Conservation (phyloP, 2,329 filamentous ascomycete genomes). For the Aspergillus sp. region DNA sequence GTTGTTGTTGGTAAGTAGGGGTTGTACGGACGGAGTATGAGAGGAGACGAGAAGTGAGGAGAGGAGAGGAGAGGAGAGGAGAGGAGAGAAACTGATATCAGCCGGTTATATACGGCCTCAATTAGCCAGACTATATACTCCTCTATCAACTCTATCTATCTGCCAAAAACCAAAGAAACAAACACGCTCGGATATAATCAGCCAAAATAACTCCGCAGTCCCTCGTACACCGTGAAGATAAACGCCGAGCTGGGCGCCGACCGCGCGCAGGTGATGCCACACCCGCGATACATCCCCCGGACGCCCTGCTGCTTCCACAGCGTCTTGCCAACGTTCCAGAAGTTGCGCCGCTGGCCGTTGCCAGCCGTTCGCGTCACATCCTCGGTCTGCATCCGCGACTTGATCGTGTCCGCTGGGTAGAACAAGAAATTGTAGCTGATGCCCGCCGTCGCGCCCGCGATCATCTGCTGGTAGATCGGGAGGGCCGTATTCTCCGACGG, state of each 20-base stretch:
- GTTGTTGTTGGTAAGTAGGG: conserved; percentile 1
- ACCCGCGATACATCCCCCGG: conserved; percentile 81
- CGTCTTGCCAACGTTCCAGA: conserved; percentile 59
- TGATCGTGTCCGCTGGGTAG: conserved; percentile 95
- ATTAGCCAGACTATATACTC: background rate
- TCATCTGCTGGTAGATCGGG: conserved; percentile 76
- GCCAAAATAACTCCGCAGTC: conserved; percentile 59
- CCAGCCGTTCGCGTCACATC: conserved; percentile 43
- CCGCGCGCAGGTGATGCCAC: conserved; percentile 81
- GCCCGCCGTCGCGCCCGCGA: conserved; percentile 78
- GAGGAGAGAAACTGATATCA: conserved; percentile 1
- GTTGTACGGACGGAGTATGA: background rate
- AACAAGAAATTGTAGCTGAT: conserved; percentile 96
- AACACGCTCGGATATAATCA: conserved; percentile 12
- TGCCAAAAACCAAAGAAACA: background rate
- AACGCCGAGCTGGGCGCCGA: conserved; percentile 94
- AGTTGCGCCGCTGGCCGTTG: conserved; percentile 51
- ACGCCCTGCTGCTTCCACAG: conserved; percentile 79
- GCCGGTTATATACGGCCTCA: background rate
- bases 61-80: conserved; percentile 1
- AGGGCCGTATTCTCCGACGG: conserved; percentile 42
- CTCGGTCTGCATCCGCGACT: conserved; percentile 90
- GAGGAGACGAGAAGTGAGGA: background rate
- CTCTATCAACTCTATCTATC: background rate
- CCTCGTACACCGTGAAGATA: conserved; percentile 93